Conservation (phyloP, 345 rosid species). For the Aethionema arabicum region DNA sequence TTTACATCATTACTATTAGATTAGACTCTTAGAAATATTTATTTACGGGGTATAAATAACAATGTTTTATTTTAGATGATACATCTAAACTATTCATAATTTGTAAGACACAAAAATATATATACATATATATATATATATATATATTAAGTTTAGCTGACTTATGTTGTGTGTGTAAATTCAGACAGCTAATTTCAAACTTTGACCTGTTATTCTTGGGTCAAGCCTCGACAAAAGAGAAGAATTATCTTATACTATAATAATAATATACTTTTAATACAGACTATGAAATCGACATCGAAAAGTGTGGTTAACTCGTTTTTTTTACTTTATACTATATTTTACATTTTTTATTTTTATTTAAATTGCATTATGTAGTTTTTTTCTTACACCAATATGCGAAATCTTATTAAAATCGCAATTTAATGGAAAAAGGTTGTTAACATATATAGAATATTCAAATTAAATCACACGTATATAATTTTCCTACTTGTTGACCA, state of each 20-base stretch:
- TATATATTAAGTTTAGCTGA: not conserved
- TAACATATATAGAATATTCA: conserved; percentile 12
- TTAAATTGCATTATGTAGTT: not conserved
- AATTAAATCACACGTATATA: conserved; percentile 24
- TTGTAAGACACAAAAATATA: no score
- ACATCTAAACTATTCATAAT: no score
- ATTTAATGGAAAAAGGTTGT: conserved; percentile 1
- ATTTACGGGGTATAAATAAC: no score
- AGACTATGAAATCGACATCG: conserved; percentile 20
- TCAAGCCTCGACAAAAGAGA: conserved; percentile 25
- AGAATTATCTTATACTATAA: conserved; percentile 14
- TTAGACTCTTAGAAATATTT: no score
- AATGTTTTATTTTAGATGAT: no score
- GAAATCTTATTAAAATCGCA: conserved; percentile 16
- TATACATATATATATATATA: no score
- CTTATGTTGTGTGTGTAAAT: not conserved
- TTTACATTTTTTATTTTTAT: no score
- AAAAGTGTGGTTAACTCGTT: conserved; percentile 15
- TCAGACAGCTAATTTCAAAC: conserved; percentile 21
- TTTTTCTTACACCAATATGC: conserved; percentile 11
- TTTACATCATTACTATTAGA: no score
- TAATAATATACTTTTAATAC: not conserved
- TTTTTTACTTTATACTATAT: not conserved
- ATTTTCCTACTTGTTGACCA: conserved; percentile 31
- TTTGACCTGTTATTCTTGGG: conserved; percentile 28